Conservation (phyloP, 441 rosid genomes). For the Bocquillonia castaneifolia region DNA sequence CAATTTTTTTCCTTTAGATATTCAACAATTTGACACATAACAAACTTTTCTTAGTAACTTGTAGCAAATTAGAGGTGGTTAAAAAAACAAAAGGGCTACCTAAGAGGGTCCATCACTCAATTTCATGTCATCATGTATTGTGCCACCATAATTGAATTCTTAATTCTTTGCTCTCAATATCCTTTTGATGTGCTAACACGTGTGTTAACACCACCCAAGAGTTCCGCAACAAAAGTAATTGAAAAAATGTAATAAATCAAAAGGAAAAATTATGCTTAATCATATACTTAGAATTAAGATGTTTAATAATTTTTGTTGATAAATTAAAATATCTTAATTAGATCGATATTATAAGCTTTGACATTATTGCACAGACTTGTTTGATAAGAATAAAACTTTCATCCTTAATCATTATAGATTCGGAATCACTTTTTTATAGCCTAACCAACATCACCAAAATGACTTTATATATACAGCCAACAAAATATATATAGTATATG, state of each 20-base stretch:
- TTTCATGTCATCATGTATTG: background rate
- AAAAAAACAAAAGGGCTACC: too few species aligned
- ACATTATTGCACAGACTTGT: background rate
- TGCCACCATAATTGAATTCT: constrained; percentile 8
- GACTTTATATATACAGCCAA: background rate
- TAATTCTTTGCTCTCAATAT: constrained; percentile 3
- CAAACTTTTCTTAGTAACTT: too few species aligned
- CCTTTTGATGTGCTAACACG: background rate
- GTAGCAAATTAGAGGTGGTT: too few species aligned
- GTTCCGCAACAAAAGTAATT: too few species aligned
- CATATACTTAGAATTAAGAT: too few species aligned
- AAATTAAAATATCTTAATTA: background rate
- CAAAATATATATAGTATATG: constrained; percentile 6
- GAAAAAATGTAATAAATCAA: too few species aligned
- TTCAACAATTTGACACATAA: too few species aligned
- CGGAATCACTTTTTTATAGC: constrained; percentile 22
- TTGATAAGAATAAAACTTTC: constrained; percentile 14
- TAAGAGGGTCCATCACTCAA: background rate
- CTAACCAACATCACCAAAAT: constrained; percentile 21
- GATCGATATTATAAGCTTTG: background rate
- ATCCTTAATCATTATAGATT: constrained; percentile 20
- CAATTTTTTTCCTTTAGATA: too few species aligned
- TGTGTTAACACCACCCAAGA: background rate
- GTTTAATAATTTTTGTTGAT: too few species aligned
- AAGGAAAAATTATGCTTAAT: too few species aligned